Evolutionary conservation across 371 early-diverging fungal species (phyloP), one percentile per base, ranked within the genome.

Genomic region (Syncephalastrum contaminatum): DNA sequence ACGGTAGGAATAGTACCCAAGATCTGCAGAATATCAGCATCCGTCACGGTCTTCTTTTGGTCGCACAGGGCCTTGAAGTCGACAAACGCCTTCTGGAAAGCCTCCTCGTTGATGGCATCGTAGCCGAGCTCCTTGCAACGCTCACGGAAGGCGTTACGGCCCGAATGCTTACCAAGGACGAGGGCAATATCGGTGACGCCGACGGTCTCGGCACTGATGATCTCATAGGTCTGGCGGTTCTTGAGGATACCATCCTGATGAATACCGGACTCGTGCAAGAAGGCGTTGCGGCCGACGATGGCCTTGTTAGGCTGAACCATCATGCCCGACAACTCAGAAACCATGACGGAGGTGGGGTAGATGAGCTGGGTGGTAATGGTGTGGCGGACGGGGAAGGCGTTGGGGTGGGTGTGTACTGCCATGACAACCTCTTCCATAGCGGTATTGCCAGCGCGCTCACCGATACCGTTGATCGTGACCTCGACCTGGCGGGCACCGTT

Each of bases 381-480:
- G 74, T 92, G 88, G 60, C 86, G 80, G 15, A 96, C 95, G 4
- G 95, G 95, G 81, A 84, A 95, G 48, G 66, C 67, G 36, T 60
- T 63, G 22, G 95, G 93, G 54, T 96, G 96, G 40, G 94, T 94
- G 62, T 92, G 90, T 39, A 96, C 77, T 41, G 93, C 88, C 96
- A 97, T 96, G 40, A 93, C 91, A 10, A 97, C 82, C 70, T 97
- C 96, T 60, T 97, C 98, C 72, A 96, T 78, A 13, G 96, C 81
- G 3, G 98, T 96, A 75, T 97, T 97, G 55, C 97, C 95, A n/a
- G 96, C 97, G 58, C 97, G 92, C 75, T 97, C 97, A 56, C 97
- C 97, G 61, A 97, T 97, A 36, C 97, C 96, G 80, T 96, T 96
- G 69, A 97, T 90, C 0, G 98, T 94, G 16, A 96, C 96, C 66